Evolutionary conservation across 495 filamentous ascomycete genomes (phyloP).

Genomic region (Penicillium daleae): DNA sequence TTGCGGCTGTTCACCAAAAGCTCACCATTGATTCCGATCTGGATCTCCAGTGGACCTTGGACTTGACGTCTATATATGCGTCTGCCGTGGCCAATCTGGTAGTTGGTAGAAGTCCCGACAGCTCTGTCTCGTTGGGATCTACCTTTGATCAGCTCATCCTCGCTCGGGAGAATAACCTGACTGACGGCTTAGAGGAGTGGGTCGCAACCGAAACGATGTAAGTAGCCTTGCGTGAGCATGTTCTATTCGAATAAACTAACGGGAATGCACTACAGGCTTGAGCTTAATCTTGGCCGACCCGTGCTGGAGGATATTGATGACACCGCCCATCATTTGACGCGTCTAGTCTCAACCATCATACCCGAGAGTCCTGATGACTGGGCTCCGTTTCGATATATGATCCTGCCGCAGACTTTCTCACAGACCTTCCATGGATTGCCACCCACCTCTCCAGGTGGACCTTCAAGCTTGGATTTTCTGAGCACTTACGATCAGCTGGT

Average conservation of each 20-base stretch:
- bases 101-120: conserved; percentile 7
- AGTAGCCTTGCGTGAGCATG: neutral
- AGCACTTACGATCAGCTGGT: conserved; percentile 45
- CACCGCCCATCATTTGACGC: conserved; percentile 31
- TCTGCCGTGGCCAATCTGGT: conserved; percentile 24
- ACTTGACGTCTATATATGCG: conserved; percentile 38
- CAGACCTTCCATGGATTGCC: conserved; percentile 15
- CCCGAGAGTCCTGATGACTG: conserved; percentile 6
- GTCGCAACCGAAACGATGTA: conserved; percentile 28
- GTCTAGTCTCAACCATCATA: conserved; percentile 26
- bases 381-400: conserved; percentile 19
- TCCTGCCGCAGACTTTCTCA: conserved; percentile 24
- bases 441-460: neutral
- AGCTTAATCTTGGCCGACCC: conserved; percentile 30
- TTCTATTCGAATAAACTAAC: neutral
- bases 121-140: neutral
- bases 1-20: conserved; percentile 8
- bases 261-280: conserved; percentile 31
- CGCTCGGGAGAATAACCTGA: conserved; percentile 18
- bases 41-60: conserved; percentile 35
- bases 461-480: conserved; percentile 27
- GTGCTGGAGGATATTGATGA: conserved; percentile 42
- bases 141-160: conserved; percentile 28
- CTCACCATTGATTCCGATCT: conserved; percentile 4
- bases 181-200: neutral